A percentile compares a stretch with the other conserved stretches of the same genome.
Evolutionary conservation across 2,329 filamentous ascomycete genomes (phyloP).

Genomic region (Geosmithia morbida): DNA sequence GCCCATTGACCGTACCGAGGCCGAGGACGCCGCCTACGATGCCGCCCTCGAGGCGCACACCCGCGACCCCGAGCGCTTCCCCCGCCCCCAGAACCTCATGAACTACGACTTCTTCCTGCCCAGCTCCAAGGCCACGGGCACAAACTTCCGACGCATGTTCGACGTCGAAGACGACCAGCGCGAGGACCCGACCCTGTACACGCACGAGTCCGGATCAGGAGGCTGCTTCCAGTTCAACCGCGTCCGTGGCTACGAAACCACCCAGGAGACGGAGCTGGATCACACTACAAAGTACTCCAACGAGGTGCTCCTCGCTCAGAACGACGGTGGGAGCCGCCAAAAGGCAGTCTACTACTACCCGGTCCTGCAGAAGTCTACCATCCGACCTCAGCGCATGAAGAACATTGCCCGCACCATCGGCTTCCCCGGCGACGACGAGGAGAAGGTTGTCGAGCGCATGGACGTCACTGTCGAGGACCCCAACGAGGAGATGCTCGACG

Average conservation of each 20-base stretch:
- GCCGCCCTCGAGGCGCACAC: slow-evolving; percentile 37
- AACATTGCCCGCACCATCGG: slow-evolving; percentile 42
- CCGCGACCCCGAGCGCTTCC: slow-evolving; percentile 38
- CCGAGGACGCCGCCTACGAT: slow-evolving; percentile 36
- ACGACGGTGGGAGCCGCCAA: slow-evolving; percentile 34
- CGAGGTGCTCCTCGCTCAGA: slow-evolving; percentile 45
- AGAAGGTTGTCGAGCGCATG: slow-evolving; percentile 39
- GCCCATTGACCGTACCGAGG: slow-evolving; percentile 40
- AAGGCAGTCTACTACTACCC: slow-evolving; percentile 55
- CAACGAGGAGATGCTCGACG: slow-evolving; percentile 33
- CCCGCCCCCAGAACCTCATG: slow-evolving; percentile 41
- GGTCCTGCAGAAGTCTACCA: slow-evolving; percentile 47
- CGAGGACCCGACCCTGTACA: slow-evolving; percentile 40
- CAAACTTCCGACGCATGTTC: slow-evolving; percentile 46
- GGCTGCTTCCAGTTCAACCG: slow-evolving; percentile 47
- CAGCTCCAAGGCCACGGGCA: slow-evolving; percentile 28
- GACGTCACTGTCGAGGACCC: slow-evolving; percentile 41
- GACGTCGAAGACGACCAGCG: slow-evolving; percentile 40
- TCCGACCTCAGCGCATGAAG: slow-evolving; percentile 48
- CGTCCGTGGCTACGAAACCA: slow-evolving; percentile 50
- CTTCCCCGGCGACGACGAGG: slow-evolving; percentile 27
- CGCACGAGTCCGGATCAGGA: slow-evolving; percentile 27
- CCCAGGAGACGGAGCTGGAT: slow-evolving; percentile 39
- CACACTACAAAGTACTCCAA: slow-evolving; percentile 47
- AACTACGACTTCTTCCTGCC: slow-evolving; percentile 56